A percentile compares a stretch with the other conserved stretches of the same genome.
Evolutionary conservation across 805 yeast species (phyloP).

Genomic region (Cyberlindnera veronae): DNA sequence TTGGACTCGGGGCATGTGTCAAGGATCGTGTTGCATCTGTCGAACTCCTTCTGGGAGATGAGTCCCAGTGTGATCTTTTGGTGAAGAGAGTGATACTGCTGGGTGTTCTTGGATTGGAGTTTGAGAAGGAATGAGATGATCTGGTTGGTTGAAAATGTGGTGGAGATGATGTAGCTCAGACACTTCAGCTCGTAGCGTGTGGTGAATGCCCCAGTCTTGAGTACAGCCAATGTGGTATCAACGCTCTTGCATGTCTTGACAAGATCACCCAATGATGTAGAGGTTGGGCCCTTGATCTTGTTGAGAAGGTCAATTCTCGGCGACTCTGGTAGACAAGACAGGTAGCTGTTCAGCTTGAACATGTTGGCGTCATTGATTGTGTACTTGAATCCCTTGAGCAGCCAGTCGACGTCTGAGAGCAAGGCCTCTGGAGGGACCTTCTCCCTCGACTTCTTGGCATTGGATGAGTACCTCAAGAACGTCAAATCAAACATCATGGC

Average conservation of each 20-base stretch:
- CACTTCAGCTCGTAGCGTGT: slow-evolving; percentile 3
- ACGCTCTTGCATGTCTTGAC: slow-evolving; percentile 5
- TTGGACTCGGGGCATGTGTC: slow-evolving; percentile 1
- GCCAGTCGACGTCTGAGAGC: slow-evolving; percentile 3
- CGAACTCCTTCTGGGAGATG: slow-evolving; percentile 1
- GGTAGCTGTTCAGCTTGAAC: not conserved
- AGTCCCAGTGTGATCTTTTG: slow-evolving; percentile 10
- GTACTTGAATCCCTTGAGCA: slow-evolving; percentile 10
- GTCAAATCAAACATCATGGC: slow-evolving; percentile 8
- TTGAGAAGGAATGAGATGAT: slow-evolving; percentile 4
- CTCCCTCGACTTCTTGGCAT: not conserved
- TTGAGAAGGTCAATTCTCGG: slow-evolving; percentile 87
- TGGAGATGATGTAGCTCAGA: slow-evolving; percentile 4
- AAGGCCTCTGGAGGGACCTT: slow-evolving; percentile 10
- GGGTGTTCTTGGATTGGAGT: not conserved
- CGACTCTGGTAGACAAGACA: slow-evolving; percentile 5
- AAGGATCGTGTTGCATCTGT: not conserved
- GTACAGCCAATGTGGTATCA: not conserved
- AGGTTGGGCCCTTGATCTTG: slow-evolving; percentile 73
- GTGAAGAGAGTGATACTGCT: slow-evolving; percentile 9
- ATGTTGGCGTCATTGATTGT: slow-evolving; percentile 7
- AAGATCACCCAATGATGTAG: not conserved
- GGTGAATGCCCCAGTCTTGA: not conserved
- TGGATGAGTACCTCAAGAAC: not conserved
- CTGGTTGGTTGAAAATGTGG: slow-evolving; percentile 4